phyloP scores from a whole-genome alignment of 192 early-diverging fungal species.

The Coemansia furcata region DNA sequence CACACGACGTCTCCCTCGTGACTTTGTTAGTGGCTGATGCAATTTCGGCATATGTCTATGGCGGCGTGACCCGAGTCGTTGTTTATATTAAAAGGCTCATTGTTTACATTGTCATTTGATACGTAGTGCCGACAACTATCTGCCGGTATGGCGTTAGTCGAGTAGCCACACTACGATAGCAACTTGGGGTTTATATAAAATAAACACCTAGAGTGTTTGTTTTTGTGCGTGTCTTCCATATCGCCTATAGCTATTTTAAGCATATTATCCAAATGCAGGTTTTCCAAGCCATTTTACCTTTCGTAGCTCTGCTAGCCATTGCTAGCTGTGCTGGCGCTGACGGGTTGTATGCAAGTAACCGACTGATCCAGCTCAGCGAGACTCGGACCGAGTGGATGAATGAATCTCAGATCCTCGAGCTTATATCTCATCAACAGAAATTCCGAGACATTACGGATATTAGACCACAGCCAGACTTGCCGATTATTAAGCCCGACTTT shows the following conservation, averaged over 20 bases:
- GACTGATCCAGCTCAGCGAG: constrained; percentile 10
- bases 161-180: not conserved
- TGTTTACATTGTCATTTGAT: not conserved
- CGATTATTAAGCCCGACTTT: not conserved
- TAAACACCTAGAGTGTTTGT: not conserved
- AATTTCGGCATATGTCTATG: not conserved
- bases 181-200: not conserved
- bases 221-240: not conserved
- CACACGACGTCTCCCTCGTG: not conserved
- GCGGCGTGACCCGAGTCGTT: not conserved
- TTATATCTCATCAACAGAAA: not conserved
- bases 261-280: not conserved
- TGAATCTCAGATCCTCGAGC: constrained; percentile 1
- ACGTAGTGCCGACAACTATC: not conserved
- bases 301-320: not conserved
- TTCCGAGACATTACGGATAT: constrained; percentile 28
- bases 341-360: not conserved
- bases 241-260: not conserved
- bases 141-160: not conserved
- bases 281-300: not conserved
- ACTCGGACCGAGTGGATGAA: constrained; percentile 6
- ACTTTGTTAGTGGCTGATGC: not conserved
- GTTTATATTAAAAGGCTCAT: not conserved
- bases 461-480: not conserved
- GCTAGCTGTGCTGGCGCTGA: not conserved